Conservation (phyloP, 176 grass and related monocot species). For the Oryza meyeriana region DNA sequence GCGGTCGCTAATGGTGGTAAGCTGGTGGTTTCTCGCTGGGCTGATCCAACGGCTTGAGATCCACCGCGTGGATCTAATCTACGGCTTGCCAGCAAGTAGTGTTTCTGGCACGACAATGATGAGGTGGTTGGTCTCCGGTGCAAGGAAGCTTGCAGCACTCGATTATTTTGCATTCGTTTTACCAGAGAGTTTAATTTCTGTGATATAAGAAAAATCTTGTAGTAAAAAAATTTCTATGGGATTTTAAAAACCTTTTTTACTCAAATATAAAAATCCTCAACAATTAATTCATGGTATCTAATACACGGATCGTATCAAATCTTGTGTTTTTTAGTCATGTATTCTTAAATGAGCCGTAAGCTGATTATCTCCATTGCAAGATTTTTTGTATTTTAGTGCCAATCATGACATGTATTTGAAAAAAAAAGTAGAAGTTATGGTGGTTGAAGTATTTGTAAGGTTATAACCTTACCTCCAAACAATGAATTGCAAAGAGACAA, state of each 20-base stretch:
- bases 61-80: background rate
- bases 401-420: too few species aligned
- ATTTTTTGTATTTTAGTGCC: too few species aligned
- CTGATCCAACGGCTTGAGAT: background rate
- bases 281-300: too few species aligned
- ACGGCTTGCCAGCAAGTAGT: background rate
- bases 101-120: background rate
- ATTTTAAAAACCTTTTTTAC: too few species aligned
- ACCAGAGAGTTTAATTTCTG: background rate
- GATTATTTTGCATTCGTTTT: too few species aligned
- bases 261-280: too few species aligned
- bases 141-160: too few species aligned
- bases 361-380: too few species aligned
- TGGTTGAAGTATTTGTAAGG: background rate
- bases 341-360: too few species aligned
- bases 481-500: background rate
- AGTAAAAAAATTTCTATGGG: too few species aligned
- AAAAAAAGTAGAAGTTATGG: background rate
- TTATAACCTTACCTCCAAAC: background rate
- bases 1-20: constrained; percentile 23
- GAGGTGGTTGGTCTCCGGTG: background rate
- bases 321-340: too few species aligned
- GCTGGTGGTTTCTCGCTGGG: constrained; percentile 1
- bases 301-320: too few species aligned
- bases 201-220: background rate